Percentiles rank a stretch among this genome's conserved stretches.
phyloP scores from a whole-genome alignment of 2,329 filamentous ascomycete species.

The Dothideomycetes sp. region DNA sequence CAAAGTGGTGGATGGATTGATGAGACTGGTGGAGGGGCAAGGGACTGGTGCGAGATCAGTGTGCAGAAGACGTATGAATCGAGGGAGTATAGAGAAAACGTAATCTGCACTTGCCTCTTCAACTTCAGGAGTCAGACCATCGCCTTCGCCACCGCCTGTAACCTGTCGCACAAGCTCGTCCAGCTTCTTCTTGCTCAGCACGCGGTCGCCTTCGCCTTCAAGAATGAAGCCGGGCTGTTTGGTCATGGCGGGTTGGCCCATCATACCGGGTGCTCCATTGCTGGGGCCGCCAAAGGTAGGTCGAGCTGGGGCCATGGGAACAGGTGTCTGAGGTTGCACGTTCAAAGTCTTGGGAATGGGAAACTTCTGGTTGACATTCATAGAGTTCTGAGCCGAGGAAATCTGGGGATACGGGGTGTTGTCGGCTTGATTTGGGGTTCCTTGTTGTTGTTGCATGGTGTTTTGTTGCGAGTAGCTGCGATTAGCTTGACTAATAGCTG shows the following conservation, averaged over 20 bases:
- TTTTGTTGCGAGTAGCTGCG: slow-evolving; percentile 9
- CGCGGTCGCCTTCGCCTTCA: slow-evolving; percentile 82
- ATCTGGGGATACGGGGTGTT: slow-evolving; percentile 9
- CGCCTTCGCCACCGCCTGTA: slow-evolving; percentile 66
- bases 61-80: slow-evolving; percentile 3
- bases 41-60: slow-evolving; percentile 5
- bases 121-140: slow-evolving; percentile 75
- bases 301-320: slow-evolving; percentile 58
- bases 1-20: no score
- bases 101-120: slow-evolving; percentile 78
- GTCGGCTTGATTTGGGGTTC: slow-evolving; percentile 12
- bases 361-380: slow-evolving; percentile 51
- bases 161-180: slow-evolving; percentile 93
- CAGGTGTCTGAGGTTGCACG: slow-evolving; percentile 60
- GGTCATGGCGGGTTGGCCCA: slow-evolving; percentile 75
- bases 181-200: slow-evolving; percentile 95
- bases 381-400: slow-evolving; percentile 11
- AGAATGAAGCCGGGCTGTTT: slow-evolving; percentile 76
- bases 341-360: slow-evolving; percentile 75
- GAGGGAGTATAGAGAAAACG: no score
- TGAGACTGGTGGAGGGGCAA: no score
- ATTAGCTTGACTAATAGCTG: slow-evolving; percentile 10
- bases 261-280: slow-evolving; percentile 66
- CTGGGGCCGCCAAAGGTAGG: slow-evolving; percentile 66
- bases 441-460: slow-evolving; percentile 10